Evolutionary conservation across 495 filamentous ascomycete genomes (phyloP).

Genomic region (Aspergillus taichungensis): DNA sequence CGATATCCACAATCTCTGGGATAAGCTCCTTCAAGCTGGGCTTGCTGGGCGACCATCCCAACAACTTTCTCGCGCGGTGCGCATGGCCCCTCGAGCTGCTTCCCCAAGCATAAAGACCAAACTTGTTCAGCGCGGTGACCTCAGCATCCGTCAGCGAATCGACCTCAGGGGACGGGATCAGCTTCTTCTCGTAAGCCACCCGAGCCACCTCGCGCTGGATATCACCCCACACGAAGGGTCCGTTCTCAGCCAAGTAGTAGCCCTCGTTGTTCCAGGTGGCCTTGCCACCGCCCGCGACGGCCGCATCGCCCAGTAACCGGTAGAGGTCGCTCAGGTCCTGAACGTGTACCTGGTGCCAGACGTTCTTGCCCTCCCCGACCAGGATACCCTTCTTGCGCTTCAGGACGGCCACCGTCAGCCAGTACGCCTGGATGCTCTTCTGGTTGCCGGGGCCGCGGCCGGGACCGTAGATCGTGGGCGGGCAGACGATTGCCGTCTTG

Average conservation of each 20-base stretch:
- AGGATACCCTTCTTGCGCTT: conserved; percentile 54
- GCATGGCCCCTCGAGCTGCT: conserved; percentile 55
- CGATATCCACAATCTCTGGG: conserved; percentile 42
- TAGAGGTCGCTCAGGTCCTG: conserved; percentile 62
- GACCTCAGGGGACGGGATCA: conserved; percentile 50
- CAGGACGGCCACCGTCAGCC: conserved; percentile 46
- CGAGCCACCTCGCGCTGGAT: conserved; percentile 51
- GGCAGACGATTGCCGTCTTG: conserved; percentile 65
- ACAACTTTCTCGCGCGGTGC: conserved; percentile 52
- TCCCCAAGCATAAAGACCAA: conserved; percentile 44
- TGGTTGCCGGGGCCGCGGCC: conserved; percentile 65
- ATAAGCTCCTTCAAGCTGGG: conserved; percentile 48
- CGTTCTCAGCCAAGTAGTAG: conserved; percentile 70
- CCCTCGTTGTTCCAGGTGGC: conserved; percentile 67
- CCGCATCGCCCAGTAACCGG: conserved; percentile 56
- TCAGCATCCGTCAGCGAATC: conserved; percentile 23
- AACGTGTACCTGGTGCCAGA: conserved; percentile 70
- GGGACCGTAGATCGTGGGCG: conserved; percentile 69
- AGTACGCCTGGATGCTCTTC: conserved; percentile 56
- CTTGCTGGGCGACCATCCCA: conserved; percentile 55
- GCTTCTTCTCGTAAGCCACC: conserved; percentile 53
- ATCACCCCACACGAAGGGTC: conserved; percentile 62
- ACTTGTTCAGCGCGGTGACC: conserved; percentile 20
- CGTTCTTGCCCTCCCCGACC: conserved; percentile 52
- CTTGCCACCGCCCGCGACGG: conserved; percentile 44